A percentile compares a stretch with the other conserved stretches of the same genome.
Evolutionary conservation across 306 rosid genomes (phyloP).

Genomic region (Cotoneaster glaucophyllus): DNA sequence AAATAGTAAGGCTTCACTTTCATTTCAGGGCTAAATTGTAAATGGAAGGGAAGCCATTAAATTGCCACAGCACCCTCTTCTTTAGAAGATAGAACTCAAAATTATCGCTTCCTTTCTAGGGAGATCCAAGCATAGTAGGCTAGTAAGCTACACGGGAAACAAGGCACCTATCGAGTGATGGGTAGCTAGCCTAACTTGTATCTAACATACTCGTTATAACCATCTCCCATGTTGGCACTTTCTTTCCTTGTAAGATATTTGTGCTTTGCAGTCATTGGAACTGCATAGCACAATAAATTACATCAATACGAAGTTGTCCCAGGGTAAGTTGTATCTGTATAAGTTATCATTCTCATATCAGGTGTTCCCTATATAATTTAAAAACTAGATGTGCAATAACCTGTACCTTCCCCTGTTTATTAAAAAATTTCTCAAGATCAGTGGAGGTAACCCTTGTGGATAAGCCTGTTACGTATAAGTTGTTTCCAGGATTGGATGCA

Average conservation of each 20-base stretch:
- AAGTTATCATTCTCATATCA: background rate
- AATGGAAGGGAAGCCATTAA: background rate
- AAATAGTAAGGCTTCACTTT: background rate
- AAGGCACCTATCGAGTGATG: background rate
- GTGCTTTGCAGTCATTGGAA: background rate
- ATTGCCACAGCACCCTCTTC: background rate
- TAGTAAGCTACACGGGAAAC: background rate
- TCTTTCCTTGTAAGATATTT: background rate
- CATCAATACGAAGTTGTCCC: background rate
- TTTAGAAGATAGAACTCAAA: too few species aligned
- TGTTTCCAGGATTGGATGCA: conserved; percentile 44
- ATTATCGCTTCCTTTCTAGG: background rate
- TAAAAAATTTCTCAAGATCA: conserved; percentile 37
- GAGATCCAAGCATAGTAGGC: background rate
- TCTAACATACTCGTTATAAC: background rate
- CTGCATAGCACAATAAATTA: background rate
- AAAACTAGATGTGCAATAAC: background rate
- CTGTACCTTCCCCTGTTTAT: conserved; percentile 37
- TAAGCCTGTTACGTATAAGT: conserved; percentile 42
- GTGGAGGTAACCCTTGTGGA: conserved; percentile 33
- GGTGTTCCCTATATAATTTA: background rate
- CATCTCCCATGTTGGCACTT: background rate
- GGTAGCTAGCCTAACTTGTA: background rate
- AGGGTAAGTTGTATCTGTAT: background rate
- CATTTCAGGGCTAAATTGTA: background rate